A percentile compares a stretch with the other conserved stretches of the same genome.
Evolutionary conservation across 768 basidiomycete species (phyloP).

Genomic region (Lentinus tigrinus): DNA sequence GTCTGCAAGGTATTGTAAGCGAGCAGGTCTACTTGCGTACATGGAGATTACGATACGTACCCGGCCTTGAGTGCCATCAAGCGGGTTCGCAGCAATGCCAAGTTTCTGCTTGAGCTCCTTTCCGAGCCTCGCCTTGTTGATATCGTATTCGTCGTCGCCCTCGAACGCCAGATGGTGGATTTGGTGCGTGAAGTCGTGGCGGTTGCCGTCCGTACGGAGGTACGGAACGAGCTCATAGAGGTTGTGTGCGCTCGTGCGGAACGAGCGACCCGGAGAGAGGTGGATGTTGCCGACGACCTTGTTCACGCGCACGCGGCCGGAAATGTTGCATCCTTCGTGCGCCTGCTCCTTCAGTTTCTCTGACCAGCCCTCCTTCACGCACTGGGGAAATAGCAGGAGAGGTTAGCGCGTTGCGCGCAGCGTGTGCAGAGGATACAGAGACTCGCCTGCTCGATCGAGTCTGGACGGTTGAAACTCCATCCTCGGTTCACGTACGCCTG

Average conservation of each 20-base stretch:
- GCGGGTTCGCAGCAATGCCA: slow-evolving; percentile 72
- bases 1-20: slow-evolving; percentile 46
- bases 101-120: slow-evolving; percentile 67
- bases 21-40: background rate
- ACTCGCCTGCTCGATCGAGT: slow-evolving; percentile 87
- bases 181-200: slow-evolving; percentile 91
- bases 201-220: slow-evolving; percentile 80
- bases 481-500: slow-evolving; percentile 87
- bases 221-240: slow-evolving; percentile 93
- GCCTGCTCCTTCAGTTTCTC: slow-evolving; percentile 92
- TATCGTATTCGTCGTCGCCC: slow-evolving; percentile 80
- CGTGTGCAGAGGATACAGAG: background rate
- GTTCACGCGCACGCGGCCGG: slow-evolving; percentile 91
- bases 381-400: slow-evolving; percentile 50
- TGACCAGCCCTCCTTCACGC: slow-evolving; percentile 90
- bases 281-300: slow-evolving; percentile 97
- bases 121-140: slow-evolving; percentile 59
- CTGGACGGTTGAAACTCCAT: slow-evolving; percentile 93
- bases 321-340: slow-evolving; percentile 91
- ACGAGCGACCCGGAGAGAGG: slow-evolving; percentile 92
- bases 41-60: slow-evolving; percentile 35
- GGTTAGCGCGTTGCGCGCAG: background rate
- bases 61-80: slow-evolving; percentile 63
- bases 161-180: slow-evolving; percentile 82
- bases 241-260: slow-evolving; percentile 79